Evolutionary conservation across 805 yeast species (phyloP).

Genomic region (Pichia manshurica): DNA sequence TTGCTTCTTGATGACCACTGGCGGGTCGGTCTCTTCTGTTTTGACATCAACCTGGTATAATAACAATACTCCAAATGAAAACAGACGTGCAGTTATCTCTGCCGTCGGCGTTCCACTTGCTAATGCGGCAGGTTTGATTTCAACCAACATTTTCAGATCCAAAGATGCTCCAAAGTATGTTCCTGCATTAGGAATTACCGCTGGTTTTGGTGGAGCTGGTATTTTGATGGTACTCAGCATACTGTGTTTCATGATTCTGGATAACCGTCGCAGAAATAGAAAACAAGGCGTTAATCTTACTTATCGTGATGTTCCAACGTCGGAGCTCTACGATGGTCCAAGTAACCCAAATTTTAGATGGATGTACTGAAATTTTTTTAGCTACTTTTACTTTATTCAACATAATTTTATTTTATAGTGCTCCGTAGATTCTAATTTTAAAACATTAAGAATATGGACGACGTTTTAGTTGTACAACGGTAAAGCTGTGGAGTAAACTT

Average conservation of each 20-base stretch:
- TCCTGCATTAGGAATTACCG: slow-evolving; percentile 45
- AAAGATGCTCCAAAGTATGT: slow-evolving; percentile 48
- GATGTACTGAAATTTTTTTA: slow-evolving; percentile 30
- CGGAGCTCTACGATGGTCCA: slow-evolving; percentile 40
- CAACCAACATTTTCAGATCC: slow-evolving; percentile 45
- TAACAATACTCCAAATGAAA: slow-evolving; percentile 42
- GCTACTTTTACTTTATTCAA: neutral
- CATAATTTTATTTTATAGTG: no score
- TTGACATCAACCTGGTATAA: slow-evolving; percentile 47
- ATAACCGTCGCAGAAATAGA: slow-evolving; percentile 37
- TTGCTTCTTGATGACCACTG: slow-evolving; percentile 38
- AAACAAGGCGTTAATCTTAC: slow-evolving; percentile 35
- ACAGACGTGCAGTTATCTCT: slow-evolving; percentile 40
- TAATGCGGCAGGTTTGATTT: slow-evolving; percentile 51
- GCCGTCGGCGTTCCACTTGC: slow-evolving; percentile 51
- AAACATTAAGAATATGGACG: no score
- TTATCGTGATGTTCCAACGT: slow-evolving; percentile 38
- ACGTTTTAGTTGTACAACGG: no score
- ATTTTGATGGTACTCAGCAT: slow-evolving; percentile 26
- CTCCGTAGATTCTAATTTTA: no score
- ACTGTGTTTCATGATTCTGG: slow-evolving; percentile 34
- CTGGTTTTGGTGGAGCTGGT: slow-evolving; percentile 43
- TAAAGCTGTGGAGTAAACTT: no score
- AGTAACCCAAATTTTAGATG: slow-evolving; percentile 40
- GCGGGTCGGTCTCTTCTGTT: slow-evolving; percentile 44